phyloP scores from a whole-genome alignment of 2,329 filamentous ascomycete genomes.

The Penicillium occitanis region DNA sequence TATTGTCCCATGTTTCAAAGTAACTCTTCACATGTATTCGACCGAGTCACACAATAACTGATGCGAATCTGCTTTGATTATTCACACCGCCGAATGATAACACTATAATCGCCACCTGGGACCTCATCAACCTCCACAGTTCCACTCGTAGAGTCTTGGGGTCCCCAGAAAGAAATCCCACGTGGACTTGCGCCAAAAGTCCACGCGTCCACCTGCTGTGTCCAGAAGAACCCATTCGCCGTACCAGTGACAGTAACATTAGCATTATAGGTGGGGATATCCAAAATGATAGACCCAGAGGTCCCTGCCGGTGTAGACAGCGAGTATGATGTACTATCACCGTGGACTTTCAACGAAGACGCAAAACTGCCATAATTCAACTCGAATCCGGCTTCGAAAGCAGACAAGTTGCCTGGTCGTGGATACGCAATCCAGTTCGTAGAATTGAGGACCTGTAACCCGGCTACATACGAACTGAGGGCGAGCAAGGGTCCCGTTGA shows the following conservation, averaged over 20 bases:
- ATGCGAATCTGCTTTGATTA: neutral
- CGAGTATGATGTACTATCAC: neutral
- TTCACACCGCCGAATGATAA: neutral
- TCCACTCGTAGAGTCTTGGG: neutral
- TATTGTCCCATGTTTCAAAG: too few species aligned
- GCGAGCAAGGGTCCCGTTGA: neutral
- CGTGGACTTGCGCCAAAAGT: neutral
- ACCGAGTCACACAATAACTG: neutral
- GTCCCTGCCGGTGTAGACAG: neutral
- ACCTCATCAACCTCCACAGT: neutral
- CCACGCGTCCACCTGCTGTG: neutral
- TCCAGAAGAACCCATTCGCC: neutral
- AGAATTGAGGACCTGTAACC: neutral
- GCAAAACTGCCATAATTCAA: neutral
- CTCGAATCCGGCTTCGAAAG: neutral
- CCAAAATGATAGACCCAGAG: neutral
- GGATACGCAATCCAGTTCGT: neutral
- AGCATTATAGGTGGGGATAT: neutral
- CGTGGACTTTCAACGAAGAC: neutral
- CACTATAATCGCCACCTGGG: neutral
- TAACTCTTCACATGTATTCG: neutral
- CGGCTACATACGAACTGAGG: neutral
- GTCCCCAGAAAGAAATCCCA: neutral
- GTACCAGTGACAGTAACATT: neutral
- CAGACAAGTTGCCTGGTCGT: neutral